phyloP scores from a whole-genome alignment of 345 rosid genomes.

The Cardamine chenopodiifolia region DNA sequence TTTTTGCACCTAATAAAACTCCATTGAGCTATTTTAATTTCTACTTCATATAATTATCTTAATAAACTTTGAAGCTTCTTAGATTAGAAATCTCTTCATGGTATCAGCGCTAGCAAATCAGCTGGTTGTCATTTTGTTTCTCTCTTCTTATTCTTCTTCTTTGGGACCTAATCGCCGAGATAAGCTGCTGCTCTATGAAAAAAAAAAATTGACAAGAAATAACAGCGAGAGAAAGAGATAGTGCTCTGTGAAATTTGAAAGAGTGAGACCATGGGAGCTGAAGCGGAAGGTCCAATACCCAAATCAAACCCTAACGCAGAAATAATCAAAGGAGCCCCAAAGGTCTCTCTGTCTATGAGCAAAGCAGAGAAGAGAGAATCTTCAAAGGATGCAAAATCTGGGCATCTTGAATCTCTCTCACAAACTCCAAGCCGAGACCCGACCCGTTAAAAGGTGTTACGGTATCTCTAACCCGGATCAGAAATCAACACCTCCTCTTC shows the following conservation, averaged over 20 bases:
- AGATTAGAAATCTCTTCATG: too few species aligned
- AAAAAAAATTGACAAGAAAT: too few species aligned
- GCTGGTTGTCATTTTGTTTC: too few species aligned
- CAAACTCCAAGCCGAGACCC: constrained; percentile 48
- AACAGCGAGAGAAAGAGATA: neutral
- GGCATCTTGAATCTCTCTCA: constrained; percentile 71
- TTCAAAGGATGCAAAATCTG: constrained; percentile 66
- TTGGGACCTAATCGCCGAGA: too few species aligned
- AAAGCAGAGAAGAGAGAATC: constrained; percentile 78
- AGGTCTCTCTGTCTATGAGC: constrained; percentile 62
- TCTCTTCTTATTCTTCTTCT: too few species aligned
- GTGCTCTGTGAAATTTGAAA: neutral
- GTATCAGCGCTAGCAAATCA: too few species aligned
- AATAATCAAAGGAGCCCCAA: constrained; percentile 13
- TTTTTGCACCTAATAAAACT: too few species aligned
- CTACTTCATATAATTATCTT: too few species aligned
- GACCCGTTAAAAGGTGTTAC: constrained; percentile 43
- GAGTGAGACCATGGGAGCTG: constrained; percentile 27
- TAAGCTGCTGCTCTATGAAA: too few species aligned
- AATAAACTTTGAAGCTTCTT: too few species aligned
- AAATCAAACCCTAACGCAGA: constrained; percentile 8
- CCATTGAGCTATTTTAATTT: too few species aligned
- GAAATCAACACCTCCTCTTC: constrained; percentile 36
- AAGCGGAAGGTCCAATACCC: neutral
- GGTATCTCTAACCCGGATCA: constrained; percentile 12